Percentiles rank a stretch among this genome's conserved stretches.
phyloP scores from a whole-genome alignment of 1,284 basidiomycete genomes.

The Anthracocystis panici-leucophaei region DNA sequence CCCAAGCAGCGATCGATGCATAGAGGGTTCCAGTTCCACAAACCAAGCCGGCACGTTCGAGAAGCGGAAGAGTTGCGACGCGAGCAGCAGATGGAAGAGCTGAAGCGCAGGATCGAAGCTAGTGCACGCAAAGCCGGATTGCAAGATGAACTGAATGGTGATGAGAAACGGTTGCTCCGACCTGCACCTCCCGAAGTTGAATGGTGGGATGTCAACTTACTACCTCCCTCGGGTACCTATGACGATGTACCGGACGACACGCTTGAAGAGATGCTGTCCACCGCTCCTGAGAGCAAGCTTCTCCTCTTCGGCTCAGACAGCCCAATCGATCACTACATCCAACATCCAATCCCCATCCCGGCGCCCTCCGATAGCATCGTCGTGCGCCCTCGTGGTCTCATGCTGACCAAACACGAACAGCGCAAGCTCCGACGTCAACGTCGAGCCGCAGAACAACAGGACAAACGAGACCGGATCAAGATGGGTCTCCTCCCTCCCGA shows the following conservation, averaged over 20 bases:
- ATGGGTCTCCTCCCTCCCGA: slow-evolving; percentile 97
- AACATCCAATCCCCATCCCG: slow-evolving; percentile 96
- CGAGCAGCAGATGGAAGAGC: slow-evolving; percentile 82
- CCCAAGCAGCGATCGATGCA: slow-evolving; percentile 61
- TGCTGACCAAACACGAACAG: slow-evolving; percentile 77
- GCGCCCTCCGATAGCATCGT: slow-evolving; percentile 87
- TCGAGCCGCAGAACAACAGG: slow-evolving; percentile 88
- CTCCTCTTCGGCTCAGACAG: slow-evolving; percentile 73
- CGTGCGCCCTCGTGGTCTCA: slow-evolving; percentile 72
- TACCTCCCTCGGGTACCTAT: slow-evolving; percentile 80
- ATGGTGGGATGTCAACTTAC: slow-evolving; percentile 95
- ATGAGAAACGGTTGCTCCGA: slow-evolving; percentile 84
- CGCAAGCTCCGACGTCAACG: slow-evolving; percentile 95
- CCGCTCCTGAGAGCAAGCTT: slow-evolving; percentile 63
- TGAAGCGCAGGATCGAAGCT: slow-evolving; percentile 93
- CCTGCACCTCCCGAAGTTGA: slow-evolving; percentile 88
- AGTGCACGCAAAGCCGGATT: slow-evolving; percentile 91
- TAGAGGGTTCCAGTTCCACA: slow-evolving; percentile 61
- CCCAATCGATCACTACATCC: slow-evolving; percentile 89
- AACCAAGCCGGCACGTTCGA: slow-evolving; percentile 61
- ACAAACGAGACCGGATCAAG: slow-evolving; percentile 92
- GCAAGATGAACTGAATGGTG: slow-evolving; percentile 87
- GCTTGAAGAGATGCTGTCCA: slow-evolving; percentile 74
- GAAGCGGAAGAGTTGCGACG: slow-evolving; percentile 64
- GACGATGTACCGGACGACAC: slow-evolving; percentile 74